These are phyloP conservation scores for Penicillium cataractarum DNA, from an alignment of 495 filamentous ascomycete genomes.

Conservation along the genomic window DNA sequence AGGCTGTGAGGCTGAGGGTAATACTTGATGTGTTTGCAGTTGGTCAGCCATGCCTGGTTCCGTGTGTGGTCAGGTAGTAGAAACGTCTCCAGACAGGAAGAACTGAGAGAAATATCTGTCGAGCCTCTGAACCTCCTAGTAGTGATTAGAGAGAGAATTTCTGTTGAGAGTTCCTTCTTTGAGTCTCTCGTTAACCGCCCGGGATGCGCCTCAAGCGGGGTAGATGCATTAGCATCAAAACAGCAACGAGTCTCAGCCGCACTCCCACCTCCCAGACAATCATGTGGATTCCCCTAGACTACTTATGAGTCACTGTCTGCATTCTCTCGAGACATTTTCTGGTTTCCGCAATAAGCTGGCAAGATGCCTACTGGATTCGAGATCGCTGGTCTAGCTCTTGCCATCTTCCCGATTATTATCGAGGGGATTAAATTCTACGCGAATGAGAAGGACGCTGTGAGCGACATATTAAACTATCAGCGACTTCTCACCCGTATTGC, in stretches of 20 bases:
- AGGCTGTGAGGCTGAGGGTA: background rate
- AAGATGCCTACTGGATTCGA: background rate
- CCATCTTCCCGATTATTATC: background rate
- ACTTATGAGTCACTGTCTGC: background rate
- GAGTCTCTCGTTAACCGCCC: background rate
- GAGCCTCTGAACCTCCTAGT: background rate
- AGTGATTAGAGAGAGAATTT: background rate
- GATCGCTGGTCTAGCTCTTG: background rate
- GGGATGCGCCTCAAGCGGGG: background rate
- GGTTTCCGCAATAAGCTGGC: background rate
- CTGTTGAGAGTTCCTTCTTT: background rate
- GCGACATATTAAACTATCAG: background rate
- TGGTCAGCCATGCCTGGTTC: background rate
- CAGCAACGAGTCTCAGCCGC: background rate
- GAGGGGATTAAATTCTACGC: background rate
- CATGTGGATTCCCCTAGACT: no score
- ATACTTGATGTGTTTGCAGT: background rate
- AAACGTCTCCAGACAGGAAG: no score
- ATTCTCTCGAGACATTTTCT: background rate
- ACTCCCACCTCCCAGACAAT: background rate
- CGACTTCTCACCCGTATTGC: background rate
- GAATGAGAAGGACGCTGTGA: background rate
- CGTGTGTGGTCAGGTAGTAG: no score
- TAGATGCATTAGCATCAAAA: constrained; percentile 3
- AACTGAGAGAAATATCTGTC: background rate